Conservation (phyloP, 1,284 basidiomycete species). For the Ceratobasidium sp. region DNA sequence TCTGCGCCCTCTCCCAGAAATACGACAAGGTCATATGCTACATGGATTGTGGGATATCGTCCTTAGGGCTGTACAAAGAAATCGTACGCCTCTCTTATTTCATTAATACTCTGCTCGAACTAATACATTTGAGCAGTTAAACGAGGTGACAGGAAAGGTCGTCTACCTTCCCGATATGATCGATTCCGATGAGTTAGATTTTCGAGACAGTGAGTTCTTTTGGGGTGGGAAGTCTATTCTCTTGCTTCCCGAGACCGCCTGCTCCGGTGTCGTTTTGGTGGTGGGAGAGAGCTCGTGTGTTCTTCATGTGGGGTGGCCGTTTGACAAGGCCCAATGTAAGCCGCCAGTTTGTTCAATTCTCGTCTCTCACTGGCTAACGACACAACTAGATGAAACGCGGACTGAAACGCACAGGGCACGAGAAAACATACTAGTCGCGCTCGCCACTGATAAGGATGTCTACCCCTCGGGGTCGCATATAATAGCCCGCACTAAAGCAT, state of each 20-base stretch:
- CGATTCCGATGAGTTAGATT: not conserved
- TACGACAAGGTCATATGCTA: conserved; percentile 15
- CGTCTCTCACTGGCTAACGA: not conserved
- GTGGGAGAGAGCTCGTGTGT: not conserved
- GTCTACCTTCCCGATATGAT: not conserved
- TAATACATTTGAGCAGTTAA: not conserved
- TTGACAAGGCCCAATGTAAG: not conserved
- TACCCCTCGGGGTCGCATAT: conserved; percentile 13
- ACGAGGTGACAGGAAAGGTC: not conserved
- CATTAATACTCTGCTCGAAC: not conserved
- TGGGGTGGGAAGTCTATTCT: not conserved
- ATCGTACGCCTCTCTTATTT: not conserved
- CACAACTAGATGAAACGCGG: conserved; percentile 3
- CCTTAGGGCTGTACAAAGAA: not conserved
- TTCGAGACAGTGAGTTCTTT: not conserved
- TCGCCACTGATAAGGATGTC: not conserved
- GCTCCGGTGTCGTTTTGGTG: not conserved
- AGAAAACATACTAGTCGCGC: conserved; percentile 12
- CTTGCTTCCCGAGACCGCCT: conserved; percentile 11
- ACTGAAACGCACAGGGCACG: not conserved
- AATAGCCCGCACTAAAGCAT: not conserved
- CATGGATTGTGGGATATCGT: conserved; percentile 9
- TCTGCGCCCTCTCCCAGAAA: not conserved
- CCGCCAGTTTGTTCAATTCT: not conserved
- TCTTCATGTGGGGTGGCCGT: conserved; percentile 29